phyloP scores from a whole-genome alignment of 1,284 basidiomycete species.

The Ustilago vetiveriae region DNA sequence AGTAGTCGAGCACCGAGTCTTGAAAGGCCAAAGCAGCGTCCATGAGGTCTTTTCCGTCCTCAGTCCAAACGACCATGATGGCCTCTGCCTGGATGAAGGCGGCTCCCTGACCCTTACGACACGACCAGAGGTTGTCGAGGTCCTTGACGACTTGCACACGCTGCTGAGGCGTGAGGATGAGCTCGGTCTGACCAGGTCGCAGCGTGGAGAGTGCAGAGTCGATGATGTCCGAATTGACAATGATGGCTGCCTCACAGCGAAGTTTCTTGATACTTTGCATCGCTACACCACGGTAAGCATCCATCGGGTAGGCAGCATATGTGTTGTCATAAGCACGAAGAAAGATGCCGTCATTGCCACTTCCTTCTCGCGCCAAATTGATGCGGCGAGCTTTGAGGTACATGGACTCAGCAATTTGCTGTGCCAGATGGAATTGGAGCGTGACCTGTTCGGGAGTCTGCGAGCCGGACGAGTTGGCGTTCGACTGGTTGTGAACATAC shows the following conservation, averaged over 20 bases:
- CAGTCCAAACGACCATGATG: conserved; percentile 80
- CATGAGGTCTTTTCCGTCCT: conserved; percentile 71
- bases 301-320: conserved; percentile 26
- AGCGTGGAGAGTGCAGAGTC: conserved; percentile 75
- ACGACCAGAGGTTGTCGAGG: conserved; percentile 74
- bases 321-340: conserved; percentile 26
- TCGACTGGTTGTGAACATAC: conserved; percentile 9
- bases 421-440: conserved; percentile 28
- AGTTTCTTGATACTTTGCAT: conserved; percentile 71
- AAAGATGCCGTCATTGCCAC: conserved; percentile 26
- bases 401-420: conserved; percentile 32
- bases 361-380: conserved; percentile 20
- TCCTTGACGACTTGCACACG: conserved; percentile 68
- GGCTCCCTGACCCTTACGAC: conserved; percentile 82
- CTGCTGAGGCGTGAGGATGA: conserved; percentile 40
- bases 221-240: conserved; percentile 79
- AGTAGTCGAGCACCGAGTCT: conserved; percentile 30
- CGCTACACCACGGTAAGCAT: conserved; percentile 71
- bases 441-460: conserved; percentile 8
- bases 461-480: neutral
- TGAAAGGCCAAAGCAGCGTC: conserved; percentile 25
- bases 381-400: conserved; percentile 31
- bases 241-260: conserved; percentile 78
- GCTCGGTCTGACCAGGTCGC: conserved; percentile 61
- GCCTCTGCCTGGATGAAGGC: conserved; percentile 83